Evolutionary conservation across 306 rosid species (phyloP).

Genomic region (Trifolium pratense): DNA sequence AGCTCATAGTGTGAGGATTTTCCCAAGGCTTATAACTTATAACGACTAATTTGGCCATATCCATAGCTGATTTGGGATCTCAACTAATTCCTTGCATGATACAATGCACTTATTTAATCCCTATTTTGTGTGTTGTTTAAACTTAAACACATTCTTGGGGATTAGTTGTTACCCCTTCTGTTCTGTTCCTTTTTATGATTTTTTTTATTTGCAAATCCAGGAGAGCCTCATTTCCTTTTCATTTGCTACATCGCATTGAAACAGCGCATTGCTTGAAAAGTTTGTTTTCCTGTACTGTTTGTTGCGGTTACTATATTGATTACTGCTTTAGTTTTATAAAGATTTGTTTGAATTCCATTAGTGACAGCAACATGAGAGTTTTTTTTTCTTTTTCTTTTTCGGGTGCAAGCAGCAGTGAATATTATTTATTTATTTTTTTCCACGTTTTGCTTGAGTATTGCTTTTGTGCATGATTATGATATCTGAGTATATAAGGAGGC

Average conservation of each 20-base stretch:
- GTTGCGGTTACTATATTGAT: constrained; percentile 1
- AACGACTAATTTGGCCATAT: neutral
- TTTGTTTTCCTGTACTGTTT: neutral
- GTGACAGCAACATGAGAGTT: constrained; percentile 11
- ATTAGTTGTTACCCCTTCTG: constrained; percentile 1
- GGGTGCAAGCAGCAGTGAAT: constrained; percentile 2
- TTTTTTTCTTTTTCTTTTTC: neutral
- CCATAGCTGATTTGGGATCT: neutral
- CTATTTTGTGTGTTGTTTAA: constrained; percentile 12
- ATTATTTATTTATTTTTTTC: neutral
- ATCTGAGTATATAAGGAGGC: constrained; percentile 1
- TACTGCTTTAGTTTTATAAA: neutral
- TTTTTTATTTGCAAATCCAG: constrained; percentile 15
- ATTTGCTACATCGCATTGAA: neutral
- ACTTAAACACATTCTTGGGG: constrained; percentile 9
- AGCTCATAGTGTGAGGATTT: neutral
- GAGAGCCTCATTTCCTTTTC: constrained; percentile 11
- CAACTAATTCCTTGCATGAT: constrained; percentile 35
- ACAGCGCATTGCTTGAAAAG: neutral
- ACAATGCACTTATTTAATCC: neutral
- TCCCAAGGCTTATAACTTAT: neutral
- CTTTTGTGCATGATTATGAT: constrained; percentile 23
- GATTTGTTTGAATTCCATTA: neutral
- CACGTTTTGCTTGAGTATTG: neutral
- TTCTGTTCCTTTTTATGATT: constrained; percentile 9